Base-by-base conservation (phyloP, 129 eudicot species). In the Smallanthus sonchifolius region DNA sequence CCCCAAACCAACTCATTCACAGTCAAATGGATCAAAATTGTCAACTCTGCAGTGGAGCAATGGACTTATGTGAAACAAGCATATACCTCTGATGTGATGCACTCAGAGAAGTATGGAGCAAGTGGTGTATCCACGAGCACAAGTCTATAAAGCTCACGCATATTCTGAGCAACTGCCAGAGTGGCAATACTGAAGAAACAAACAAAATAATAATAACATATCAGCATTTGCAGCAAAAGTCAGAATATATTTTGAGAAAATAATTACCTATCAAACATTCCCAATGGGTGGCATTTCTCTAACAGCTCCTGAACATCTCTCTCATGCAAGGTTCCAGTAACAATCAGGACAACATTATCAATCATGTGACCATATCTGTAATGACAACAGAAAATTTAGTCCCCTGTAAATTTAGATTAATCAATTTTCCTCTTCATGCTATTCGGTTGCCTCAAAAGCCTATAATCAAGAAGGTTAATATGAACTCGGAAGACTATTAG, bases 91-190 rank as follows among this genome's bases (percentile, higher is more conserved):
- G 98, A 92, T 73, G 96, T 87, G 62, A 92, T 87, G 81, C 98
- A 92, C 80, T 92, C 96, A 17, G 96, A 92, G 76, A 92, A 92
- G 89, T 92, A 90, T 74, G 98, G 98, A 61, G 98, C 98, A 71
- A 92, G 79, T 10, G 98, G 96, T 7, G 98, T 92, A 81, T 92
- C 98, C 65, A 92, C 98, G 64, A 92, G 98, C 73, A 92, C 96
- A 52, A 92, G 79, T 62, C 98, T 87, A 68, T 92, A 90, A 16
- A 92, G 90, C 79, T 92, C 98, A 43, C 92, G 88, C 98, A 92
- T 92, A 56, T 92, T 92, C 85, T 92, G 98, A 61, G 96, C 98
- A 9, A 92, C 98, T 37, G 98, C 96, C 71, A 89, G 83, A 45
- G 98, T 85, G 62, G 95, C 96, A 79, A 92, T 92, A 78, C 98